Evolutionary conservation across 495 filamentous ascomycete species (phyloP), one percentile per base, ranked within the genome.

Genomic region (Tetracladium marchalianum): DNA sequence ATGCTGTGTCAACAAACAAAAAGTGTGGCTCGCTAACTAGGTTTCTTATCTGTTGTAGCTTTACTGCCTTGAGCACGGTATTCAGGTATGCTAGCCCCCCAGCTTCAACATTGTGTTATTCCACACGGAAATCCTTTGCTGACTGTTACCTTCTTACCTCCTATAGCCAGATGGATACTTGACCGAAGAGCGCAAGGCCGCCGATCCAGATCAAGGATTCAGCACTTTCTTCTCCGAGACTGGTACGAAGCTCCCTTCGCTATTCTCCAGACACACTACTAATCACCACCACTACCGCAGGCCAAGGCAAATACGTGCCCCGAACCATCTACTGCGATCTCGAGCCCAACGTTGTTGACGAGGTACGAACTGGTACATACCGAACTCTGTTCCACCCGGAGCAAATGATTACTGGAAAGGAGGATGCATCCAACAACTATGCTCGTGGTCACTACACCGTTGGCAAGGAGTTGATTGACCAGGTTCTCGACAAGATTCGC

Each of bases 171-270:
- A 98, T 81, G 92, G 92, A 68, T 95, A 86, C 71, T 79, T 98
- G 69, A 97, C 90, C 57, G 90, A 97, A 65, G 93, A 98, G 74
- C 88, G 90, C 71, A 95, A 96, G 72, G 77, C 70, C 53, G 78
- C 78, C 60, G 86, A 95, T 47, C 87, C 88, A 53, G 93, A 97
- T 66, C 87, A 95, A 58, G 92, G 92, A 47, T 98, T 98, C 76
- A 95, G 88, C 79, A 97, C 92, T 63, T 98, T 98, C 80, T 98
- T 98, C 78, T 96, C 93, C 50, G 92, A 98, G 76, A 98, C 92
- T 57, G 92, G 92, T 96, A 85, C 53, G 79, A 52, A 35, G 58
- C n/a, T 39, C 11, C 22, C 15, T 1, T 31, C 27, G 10, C 16
- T 17, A 33, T 33, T 40, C 24, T 39, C 32, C 35, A 37, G 22